Base-by-base conservation (phyloP, 805 yeast genomes). In the Saccharomycopsis selenospora region DNA sequence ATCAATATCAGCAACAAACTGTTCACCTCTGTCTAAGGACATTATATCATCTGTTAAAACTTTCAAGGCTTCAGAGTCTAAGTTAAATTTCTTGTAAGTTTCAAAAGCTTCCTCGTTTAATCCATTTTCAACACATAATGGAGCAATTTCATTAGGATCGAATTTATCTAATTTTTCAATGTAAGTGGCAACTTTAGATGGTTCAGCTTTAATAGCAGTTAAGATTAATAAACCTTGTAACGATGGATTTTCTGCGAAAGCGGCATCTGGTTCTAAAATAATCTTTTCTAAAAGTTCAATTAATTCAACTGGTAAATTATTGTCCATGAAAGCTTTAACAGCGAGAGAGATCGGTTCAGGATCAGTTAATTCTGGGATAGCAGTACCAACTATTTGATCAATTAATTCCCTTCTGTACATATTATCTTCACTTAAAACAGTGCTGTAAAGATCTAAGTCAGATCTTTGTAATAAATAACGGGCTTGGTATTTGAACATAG, bases 401-500 rank as follows among this genome's bases (percentile, higher is more conserved):
- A 93, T 75, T 60, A 93, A 74, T 64, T 82, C 95, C 64, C 95
- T 83, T 70, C 96, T 82, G 72, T 91, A 95, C 53, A 79, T 72
- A 66, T 86, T 89, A 42, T 84, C 93, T 40, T 75, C 76, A 52
- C 71, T 60, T 62, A 93, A 74, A 3, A 93, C 99, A 57, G 72
- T 73, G 48, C 77, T 68, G 97, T 98, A 93, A 56, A 93, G 74
- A 4, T 67, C 74, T 22, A 80, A 71, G 63, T 93, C 96, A n/a
- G 96, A 87, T 66, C 95, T 85, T 53, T 79, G 73, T 58, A 93
- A 76, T 59, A 93, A 74, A 64, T 93, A 93, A 66, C 98, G 82
- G n/a, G 98, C 98, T 73, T 93, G 99, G 69, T 93, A 91, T 67
- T 93, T 93, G 77, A 85, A 93, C 99, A 93, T 93, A 59, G 93